Conservation (phyloP, 2,329 filamentous ascomycete species). For the Penicillium sp. region DNA sequence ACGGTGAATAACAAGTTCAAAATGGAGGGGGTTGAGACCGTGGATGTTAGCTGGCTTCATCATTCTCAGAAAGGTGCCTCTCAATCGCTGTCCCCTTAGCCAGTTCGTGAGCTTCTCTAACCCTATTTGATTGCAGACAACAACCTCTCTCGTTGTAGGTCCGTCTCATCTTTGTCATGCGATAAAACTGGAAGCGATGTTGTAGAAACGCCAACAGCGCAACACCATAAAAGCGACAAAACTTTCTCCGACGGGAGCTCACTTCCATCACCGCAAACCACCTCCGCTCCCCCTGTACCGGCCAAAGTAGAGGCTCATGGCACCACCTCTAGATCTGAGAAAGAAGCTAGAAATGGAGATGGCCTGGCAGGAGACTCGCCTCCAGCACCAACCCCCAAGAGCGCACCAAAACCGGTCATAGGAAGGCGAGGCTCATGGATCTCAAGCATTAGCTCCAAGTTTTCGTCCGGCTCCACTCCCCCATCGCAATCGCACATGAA, state of each 20-base stretch:
- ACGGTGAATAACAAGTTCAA: constrained; percentile 25
- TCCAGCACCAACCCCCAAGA: constrained; percentile 30
- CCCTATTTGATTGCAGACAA: constrained; percentile 26
- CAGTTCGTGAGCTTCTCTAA: constrained; percentile 9
- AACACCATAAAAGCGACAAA: constrained; percentile 29
- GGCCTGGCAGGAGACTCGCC: constrained; percentile 23
- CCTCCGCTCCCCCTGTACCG: constrained; percentile 18
- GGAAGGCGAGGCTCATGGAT: constrained; percentile 85
- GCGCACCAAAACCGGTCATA: constrained; percentile 35
- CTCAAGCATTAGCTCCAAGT: constrained; percentile 89
- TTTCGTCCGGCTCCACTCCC: constrained; percentile 65
- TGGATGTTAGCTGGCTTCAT: constrained; percentile 92
- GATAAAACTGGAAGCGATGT: constrained; percentile 34
- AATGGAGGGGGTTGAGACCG: constrained; percentile 81
- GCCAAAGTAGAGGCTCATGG: constrained; percentile 24
- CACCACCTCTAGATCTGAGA: constrained; percentile 23
- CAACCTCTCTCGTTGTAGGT: constrained; percentile 43
- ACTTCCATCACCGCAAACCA: constrained; percentile 23
- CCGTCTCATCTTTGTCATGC: constrained; percentile 37
- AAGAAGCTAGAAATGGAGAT: constrained; percentile 25
- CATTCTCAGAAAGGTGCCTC: constrained; percentile 75
- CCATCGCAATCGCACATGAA: constrained; percentile 43
- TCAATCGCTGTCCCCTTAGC: neutral
- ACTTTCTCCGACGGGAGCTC: constrained; percentile 29
- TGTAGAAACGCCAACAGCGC: constrained; percentile 24